Conservation (phyloP, 805 yeast genomes). For the Metahyphopichia silvanorum region DNA sequence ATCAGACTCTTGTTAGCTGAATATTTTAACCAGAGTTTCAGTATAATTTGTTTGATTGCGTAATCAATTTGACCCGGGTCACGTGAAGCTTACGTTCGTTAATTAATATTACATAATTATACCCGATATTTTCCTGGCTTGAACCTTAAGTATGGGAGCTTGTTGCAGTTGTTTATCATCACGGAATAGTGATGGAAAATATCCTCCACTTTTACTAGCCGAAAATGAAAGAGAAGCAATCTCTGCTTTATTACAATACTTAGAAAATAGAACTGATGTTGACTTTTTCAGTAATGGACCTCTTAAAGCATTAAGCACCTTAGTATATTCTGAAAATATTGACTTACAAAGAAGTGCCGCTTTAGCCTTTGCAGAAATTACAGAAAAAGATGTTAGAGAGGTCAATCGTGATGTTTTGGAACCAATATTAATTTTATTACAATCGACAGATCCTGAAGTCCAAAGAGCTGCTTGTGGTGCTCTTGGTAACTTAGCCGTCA, state of each 20-base stretch:
- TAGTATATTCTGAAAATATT: constrained; percentile 91
- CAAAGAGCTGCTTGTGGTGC: constrained; percentile 99
- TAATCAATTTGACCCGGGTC: too few species aligned
- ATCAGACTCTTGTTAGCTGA: too few species aligned
- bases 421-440: constrained; percentile 85
- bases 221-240: constrained; percentile 98
- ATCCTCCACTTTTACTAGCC: constrained; percentile 75
- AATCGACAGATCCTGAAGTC: constrained; percentile 87
- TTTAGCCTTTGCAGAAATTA: constrained; percentile 95
- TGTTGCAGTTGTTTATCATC: constrained; percentile 41
- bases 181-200: constrained; percentile 53
- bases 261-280: constrained; percentile 82
- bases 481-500: constrained; percentile 95
- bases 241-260: constrained; percentile 78
- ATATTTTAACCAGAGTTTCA: too few species aligned
- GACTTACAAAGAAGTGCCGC: constrained; percentile 97
- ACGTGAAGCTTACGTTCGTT: too few species aligned
- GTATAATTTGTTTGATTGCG: too few species aligned
- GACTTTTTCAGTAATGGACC: constrained; percentile 90
- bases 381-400: constrained; percentile 91
- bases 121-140: not conserved
- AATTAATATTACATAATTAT: too few species aligned
- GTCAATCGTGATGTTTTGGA: constrained; percentile 90
- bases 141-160: constrained; percentile 29
- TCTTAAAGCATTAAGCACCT: constrained; percentile 80